Evolutionary conservation across 441 rosid genomes (phyloP), one percentile per base, ranked within the genome.

Genomic region (Flueggea neowawraea): DNA sequence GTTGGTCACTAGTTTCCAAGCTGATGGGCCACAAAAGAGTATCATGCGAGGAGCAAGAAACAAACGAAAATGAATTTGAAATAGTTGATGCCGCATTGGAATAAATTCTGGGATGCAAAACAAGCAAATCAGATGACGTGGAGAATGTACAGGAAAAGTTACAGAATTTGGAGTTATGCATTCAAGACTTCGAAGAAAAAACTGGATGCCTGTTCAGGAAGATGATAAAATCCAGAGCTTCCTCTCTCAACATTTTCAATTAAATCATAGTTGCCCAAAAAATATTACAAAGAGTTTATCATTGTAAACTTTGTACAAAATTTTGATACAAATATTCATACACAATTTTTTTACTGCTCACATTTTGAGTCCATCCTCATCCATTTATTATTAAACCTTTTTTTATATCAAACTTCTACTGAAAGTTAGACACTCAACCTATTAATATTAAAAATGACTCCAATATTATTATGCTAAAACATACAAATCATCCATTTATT

Each of bases 201-300:
- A 36, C 80, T n/a, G 79, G 70, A 14, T 56, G 71, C 45, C 64
- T 80, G 7, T 62, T 54, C 0, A 76, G 72, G 67, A 45, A 43
- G 12, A 16, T 83, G 60, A 78, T 83, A 63, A 78, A 78, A 71
- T 49, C 71, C 44, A 75, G 77, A 55, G 74, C 73, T 47, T 78
- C 79, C 10, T 15, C 78, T 44, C 84, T 78, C 58, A 78, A 80
- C 62, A 78, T 61, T 45, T 39, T 75, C 16, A 66, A 47, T 60
- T 55, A 55, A 39, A 33, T 14, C n/a, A 47, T 47, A 47, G 50
- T 36, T 5, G 41, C 41, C 6, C 7, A 36, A 36, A 36, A 36
- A 36, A 36, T 8, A 3, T 36, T 22, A 22, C 1, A 22, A 22
- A 22, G 28, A 36, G 41, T 36, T 3, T 8, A 36, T 36, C 4